Evolutionary conservation across 2,329 filamentous ascomycete genomes (phyloP).

Genomic region (Spiromastix sp.): DNA sequence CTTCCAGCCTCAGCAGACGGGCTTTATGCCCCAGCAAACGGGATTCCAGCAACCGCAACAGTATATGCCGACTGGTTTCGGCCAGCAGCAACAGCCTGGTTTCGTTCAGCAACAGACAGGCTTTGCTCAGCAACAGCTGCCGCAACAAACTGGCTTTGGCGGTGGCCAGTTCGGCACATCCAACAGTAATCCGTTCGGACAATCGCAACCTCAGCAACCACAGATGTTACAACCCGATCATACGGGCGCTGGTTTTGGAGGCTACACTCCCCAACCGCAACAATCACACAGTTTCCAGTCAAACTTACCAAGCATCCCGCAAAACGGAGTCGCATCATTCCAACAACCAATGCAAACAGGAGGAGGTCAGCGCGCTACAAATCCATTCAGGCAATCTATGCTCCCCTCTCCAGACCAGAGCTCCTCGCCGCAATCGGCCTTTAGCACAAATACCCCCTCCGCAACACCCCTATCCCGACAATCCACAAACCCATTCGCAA

Average conservation of each 20-base stretch:
- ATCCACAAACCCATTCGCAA: conserved; percentile 81
- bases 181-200: conserved; percentile 28
- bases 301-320: conserved; percentile 36
- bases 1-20: conserved; percentile 21
- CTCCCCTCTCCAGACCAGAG: conserved; percentile 46
- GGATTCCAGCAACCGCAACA: conserved; percentile 14
- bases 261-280: conserved; percentile 63
- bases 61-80: conserved; percentile 9
- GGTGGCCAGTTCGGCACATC: conserved; percentile 18
- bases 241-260: conserved; percentile 74
- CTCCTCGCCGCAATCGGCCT: conserved; percentile 26
- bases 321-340: conserved; percentile 39
- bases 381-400: conserved; percentile 92
- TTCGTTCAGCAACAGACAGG: conserved; percentile 6
- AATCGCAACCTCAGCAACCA: conserved; percentile 18
- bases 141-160: conserved; percentile 21
- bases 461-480: conserved; percentile 45
- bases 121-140: conserved; percentile 22
- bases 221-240: conserved; percentile 49
- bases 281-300: conserved; percentile 33
- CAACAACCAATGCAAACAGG: conserved; percentile 26
- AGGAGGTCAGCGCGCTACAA: conserved; percentile 57
- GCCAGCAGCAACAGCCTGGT: conserved; percentile 15
- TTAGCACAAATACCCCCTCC: conserved; percentile 33
- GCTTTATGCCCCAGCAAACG: conserved; percentile 23